These are phyloP conservation scores for Sclerospora graminicola DNA, from an alignment of 352 stramenopile genomes.

Conservation along the genomic window DNA sequence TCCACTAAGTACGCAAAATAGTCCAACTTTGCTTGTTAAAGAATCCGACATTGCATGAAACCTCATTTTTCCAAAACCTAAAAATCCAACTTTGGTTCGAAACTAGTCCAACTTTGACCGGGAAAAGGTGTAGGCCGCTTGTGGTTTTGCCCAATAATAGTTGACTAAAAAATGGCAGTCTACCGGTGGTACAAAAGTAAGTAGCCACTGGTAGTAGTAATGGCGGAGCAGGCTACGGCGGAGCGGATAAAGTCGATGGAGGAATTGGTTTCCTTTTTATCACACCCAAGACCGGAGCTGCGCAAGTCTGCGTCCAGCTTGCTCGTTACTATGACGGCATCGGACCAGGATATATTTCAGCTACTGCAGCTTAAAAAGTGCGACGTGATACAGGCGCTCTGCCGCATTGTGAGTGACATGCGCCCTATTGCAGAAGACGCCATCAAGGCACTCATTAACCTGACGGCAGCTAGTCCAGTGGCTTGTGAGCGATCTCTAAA, in stretches of 20 bases:
- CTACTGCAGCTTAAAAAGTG: constrained; percentile 60
- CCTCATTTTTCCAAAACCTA: too few relatives aligned
- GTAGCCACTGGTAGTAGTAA: too few relatives aligned
- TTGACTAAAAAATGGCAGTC: too few relatives aligned
- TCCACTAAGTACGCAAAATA: too few relatives aligned
- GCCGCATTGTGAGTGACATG: constrained; percentile 74
- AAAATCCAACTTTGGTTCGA: too few relatives aligned
- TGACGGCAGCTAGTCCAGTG: constrained; percentile 59
- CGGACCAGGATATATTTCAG: constrained; percentile 69
- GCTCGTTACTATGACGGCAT: constrained; percentile 75
- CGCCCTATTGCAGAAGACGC: constrained; percentile 75
- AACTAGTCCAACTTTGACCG: too few relatives aligned
- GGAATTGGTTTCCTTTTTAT: constrained; percentile 76
- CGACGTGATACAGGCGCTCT: constrained; percentile 70
- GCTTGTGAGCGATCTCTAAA: constrained; percentile 67
- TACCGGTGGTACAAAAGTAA: too few relatives aligned
- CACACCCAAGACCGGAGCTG: constrained; percentile 70
- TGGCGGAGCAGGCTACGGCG: constrained; percentile 34
- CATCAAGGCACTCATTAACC: constrained; percentile 82
- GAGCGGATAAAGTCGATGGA: constrained; percentile 65
- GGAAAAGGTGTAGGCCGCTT: too few relatives aligned
- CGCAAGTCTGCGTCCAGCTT: constrained; percentile 78
- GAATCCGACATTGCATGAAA: too few relatives aligned
- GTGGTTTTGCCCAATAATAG: too few relatives aligned
- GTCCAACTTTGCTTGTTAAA: too few relatives aligned